Evolutionary conservation across 768 basidiomycete species (phyloP), one percentile per base, ranked within the genome.

Genomic region (Neoboletus magnificus): DNA sequence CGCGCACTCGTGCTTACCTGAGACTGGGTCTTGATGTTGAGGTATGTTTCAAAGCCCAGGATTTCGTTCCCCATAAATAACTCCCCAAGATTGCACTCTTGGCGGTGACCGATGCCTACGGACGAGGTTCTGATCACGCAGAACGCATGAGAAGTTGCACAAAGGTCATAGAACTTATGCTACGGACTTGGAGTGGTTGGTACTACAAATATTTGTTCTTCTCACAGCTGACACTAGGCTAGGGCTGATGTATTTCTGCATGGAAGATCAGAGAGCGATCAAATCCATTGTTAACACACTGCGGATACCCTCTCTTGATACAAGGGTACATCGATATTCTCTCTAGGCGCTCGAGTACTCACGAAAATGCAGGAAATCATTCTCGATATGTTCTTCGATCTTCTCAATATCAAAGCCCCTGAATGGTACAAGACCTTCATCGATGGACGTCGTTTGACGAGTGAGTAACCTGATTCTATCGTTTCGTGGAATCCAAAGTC

Each of bases 361-460:
- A 71, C 23, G 16, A n/a, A 46, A 22, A 43, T 66, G 18, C 62
- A 97, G 95, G 96, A 98, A 76, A 83, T 93, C 30, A 78, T 98
- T 35, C 76, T 98, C 50, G 93, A 98, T 62, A 88, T 97, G 83
- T 89, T 98, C 64, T 98, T 98, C 64, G 90, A 92, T 57, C 78
- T 95, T 18, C 75, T 99, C 20, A 91, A 93, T 53, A 95, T 98
- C 72, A 91, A 91, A 69, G 82, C 89, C 0, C 91, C 93, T 1
- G 88, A 89, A 43, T 98, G 95, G 93, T 91, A 92, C 67, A 83
- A 92, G 63, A 89, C 91, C 0, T 98, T 96, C 65, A 87, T 97
- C 35, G 88, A 88, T 53, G 94, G 93, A 12, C 83, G 91, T 46
- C 79, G 94, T 29, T 72, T 97, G 51, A 96, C 93, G 3, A 89